Conservation (phyloP, 768 basidiomycete species). For the Dacryopinax primogenitus region DNA sequence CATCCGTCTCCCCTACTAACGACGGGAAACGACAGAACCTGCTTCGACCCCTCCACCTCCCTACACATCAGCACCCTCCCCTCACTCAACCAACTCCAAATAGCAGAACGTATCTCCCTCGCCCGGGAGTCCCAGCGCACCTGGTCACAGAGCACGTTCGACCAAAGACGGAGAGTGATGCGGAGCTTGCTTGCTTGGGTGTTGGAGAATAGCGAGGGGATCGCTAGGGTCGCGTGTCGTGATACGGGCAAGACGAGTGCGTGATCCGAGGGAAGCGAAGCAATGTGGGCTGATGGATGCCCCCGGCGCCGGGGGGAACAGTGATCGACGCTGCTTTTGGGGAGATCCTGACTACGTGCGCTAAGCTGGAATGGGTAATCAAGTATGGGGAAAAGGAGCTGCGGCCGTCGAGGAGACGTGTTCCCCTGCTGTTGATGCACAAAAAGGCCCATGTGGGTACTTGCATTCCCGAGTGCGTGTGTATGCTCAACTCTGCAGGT, state of each 20-base stretch:
- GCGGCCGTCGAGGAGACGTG: slow-evolving; percentile 54
- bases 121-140: slow-evolving; percentile 53
- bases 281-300: slow-evolving; percentile 1
- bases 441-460: slow-evolving; percentile 32
- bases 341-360: slow-evolving; percentile 87
- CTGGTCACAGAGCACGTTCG: slow-evolving; percentile 69
- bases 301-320: no score
- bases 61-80: slow-evolving; percentile 65
- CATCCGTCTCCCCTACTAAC: slow-evolving; percentile 29
- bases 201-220: slow-evolving; percentile 75
- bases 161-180: slow-evolving; percentile 68
- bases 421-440: slow-evolving; percentile 56
- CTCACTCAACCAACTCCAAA: slow-evolving; percentile 61
- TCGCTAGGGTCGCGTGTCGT: slow-evolving; percentile 76
- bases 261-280: slow-evolving; percentile 19
- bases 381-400: slow-evolving; percentile 70
- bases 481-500: slow-evolving; percentile 38
- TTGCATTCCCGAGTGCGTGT: not conserved
- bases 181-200: slow-evolving; percentile 85
- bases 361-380: slow-evolving; percentile 87
- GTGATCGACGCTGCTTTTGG: slow-evolving; percentile 91
- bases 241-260: slow-evolving; percentile 91
- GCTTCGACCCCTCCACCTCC: slow-evolving; percentile 82
- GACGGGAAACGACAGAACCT: slow-evolving; percentile 75
- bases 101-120: slow-evolving; percentile 51